Evolutionary conservation across 805 yeast species (phyloP), one percentile per base, ranked within the genome.

Genomic region (Cyberlindnera japonica): DNA sequence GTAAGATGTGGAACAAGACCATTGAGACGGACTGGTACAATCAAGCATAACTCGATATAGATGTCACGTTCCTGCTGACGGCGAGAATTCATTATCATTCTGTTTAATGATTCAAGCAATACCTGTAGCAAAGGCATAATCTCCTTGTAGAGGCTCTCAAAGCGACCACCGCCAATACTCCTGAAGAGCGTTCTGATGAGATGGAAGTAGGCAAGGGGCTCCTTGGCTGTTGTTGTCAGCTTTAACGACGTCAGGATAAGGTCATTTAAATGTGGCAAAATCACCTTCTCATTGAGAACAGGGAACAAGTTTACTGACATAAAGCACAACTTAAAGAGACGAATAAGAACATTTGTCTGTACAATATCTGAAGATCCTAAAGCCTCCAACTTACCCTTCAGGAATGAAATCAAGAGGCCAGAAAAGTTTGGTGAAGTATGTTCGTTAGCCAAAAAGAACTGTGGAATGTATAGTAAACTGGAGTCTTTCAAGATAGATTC

Each of bases 271-370:
- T 93, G 95, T 1, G 97, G 97, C 32, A 90, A 67, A 8, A 93
- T 72, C 6, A 93, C 96, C 43, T 77, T 69, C 62, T 95, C 99
- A 57, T 93, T 95, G 3, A 83, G 77, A 4, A 79, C 67, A 1
- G 98, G 97, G 59, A 89, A 91, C 36, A 91, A 67, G 53, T 88
- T 91, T 4, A 93, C 97, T 3, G 96, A 89, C 95, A 91, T 88
- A 63, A 93, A 91, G 52, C 96, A 88, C 28, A 93, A 68, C 61
- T 90, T 91, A 76, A 89, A 93, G 30, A 95, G 67, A 43, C 97
- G 70, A 17, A 89, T 84, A 49, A 93, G 64, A 40, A 93, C 82
- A 53, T 85, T 86, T 0, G 95, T 79, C 50, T 80, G 81, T 23
- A 83, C 74, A 25, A 81, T 71, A 55, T 88, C 90, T 28, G 83